Evolutionary conservation across 2,329 filamentous ascomycete genomes (phyloP).

Genomic region (Alternaria metachromatica): DNA sequence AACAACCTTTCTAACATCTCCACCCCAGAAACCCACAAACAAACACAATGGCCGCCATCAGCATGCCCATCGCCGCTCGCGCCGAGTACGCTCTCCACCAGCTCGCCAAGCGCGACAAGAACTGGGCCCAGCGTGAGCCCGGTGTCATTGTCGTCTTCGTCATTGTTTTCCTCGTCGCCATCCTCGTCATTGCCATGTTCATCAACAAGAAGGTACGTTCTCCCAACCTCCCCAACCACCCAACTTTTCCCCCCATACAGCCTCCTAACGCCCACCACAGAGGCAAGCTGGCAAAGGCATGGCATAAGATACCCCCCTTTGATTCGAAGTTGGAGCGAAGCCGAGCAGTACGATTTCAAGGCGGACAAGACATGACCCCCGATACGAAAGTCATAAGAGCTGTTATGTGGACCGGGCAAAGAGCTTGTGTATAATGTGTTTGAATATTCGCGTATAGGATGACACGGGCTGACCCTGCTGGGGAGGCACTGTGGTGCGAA

Average conservation of each 20-base stretch:
- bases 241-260: not conserved
- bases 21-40: conserved; percentile 29
- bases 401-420: conserved; percentile 4
- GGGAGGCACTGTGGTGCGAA: conserved; percentile 33
- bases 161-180: conserved; percentile 63
- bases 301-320: conserved; percentile 23
- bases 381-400: conserved; percentile 9
- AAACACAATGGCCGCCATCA: conserved; percentile 47
- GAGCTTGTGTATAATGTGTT: conserved; percentile 39
- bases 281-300: conserved; percentile 18
- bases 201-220: conserved; percentile 53
- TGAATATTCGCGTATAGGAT: conserved; percentile 26
- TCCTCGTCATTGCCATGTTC: conserved; percentile 60
- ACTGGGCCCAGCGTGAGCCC: conserved; percentile 64
- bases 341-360: conserved; percentile 7
- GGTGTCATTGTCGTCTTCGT: conserved; percentile 69
- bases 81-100: conserved; percentile 47
- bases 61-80: conserved; percentile 46
- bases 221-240: not conserved
- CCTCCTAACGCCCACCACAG: conserved; percentile 12
- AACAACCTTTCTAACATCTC: conserved; percentile 18
- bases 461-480: conserved; percentile 22
- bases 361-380: conserved; percentile 6
- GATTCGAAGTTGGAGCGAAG: conserved; percentile 11
- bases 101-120: conserved; percentile 59